Evolutionary conservation across 352 stramenopile species (phyloP), one percentile per base, ranked within the genome.

Genomic region (Phytophthora brassicae): DNA sequence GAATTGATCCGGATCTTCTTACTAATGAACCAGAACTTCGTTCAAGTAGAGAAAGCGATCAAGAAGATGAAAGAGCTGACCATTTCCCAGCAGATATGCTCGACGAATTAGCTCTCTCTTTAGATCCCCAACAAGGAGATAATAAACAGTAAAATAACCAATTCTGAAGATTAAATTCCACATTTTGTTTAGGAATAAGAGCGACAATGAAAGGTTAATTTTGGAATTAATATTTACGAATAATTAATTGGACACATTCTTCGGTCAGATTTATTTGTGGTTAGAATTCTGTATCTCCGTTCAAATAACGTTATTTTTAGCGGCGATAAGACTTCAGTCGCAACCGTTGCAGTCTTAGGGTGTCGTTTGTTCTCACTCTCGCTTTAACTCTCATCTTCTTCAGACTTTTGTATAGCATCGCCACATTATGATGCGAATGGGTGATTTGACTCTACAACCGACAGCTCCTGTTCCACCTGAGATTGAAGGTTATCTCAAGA

Each of bases 401-500:
- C 26, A 31, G 26, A 31, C 26, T 31, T 31, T 8, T n/a, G n/a
- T n/a, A n/a, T n/a, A n/a, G n/a, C 26, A 31, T 31, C 26, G 4
- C 4, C n/a, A 38, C 14, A 50, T 6, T 17, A 68, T 62, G 38
- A 70, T 73, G 65, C 49, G 35, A 57, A 68, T 54, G 39, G 52
- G 33, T 28, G 55, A 67, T 38, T 20, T 58, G 6, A 52, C 58
- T 2, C 28, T 80, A 41, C 66, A 70, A 11, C 81, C 81, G 11
- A 71, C 81, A 39, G 60, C 81, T 12, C 82, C 81, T 0, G 49
- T 78, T 26, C 75, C 84, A 14, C 86, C 86, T 1, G 81, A 92
- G 68, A 92, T 93, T 57, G 84, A 94, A 64, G 86, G 86, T 16
- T 92, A 83, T 46, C 68, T 94, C n/a, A 91, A 92, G 68, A 93